A percentile compares a stretch with the other conserved stretches of the same genome.
Conservation (phyloP, 345 rosid species). For the Camelina hispida region DNA sequence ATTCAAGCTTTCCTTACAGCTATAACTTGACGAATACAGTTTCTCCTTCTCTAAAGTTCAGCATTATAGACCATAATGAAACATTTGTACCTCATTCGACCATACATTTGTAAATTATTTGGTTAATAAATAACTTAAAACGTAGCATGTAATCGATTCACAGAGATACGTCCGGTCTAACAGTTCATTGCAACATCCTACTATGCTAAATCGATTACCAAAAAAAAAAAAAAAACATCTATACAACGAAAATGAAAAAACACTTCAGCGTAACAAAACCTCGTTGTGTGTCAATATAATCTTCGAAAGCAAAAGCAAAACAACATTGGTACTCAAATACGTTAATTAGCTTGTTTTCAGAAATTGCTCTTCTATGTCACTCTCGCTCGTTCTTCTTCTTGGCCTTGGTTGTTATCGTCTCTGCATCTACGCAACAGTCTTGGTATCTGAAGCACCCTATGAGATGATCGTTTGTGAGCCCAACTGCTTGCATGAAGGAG, state of each 20-base stretch:
- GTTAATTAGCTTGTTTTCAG: slow-evolving; percentile 28
- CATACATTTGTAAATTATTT: neutral
- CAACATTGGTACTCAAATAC: slow-evolving; percentile 33
- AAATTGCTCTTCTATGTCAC: slow-evolving; percentile 13
- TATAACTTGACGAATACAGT: too few species aligned
- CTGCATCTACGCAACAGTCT: slow-evolving; percentile 62
- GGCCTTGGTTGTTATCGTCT: slow-evolving; percentile 31
- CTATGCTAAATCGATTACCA: slow-evolving; percentile 5
- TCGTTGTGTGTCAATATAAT: slow-evolving; percentile 21
- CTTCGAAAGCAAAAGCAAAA: slow-evolving; percentile 17
- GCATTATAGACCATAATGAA: neutral
- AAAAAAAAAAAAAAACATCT: neutral
- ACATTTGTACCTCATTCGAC: neutral
- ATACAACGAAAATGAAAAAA: slow-evolving; percentile 8
- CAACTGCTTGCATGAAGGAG: slow-evolving; percentile 91
- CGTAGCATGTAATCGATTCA: neutral
- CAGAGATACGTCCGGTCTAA: slow-evolving; percentile 15
- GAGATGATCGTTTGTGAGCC: slow-evolving; percentile 91
- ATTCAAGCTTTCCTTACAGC: too few species aligned
- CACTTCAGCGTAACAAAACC: slow-evolving; percentile 10
- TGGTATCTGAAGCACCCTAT: slow-evolving; percentile 83
- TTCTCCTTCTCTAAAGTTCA: neutral
- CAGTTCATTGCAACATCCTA: slow-evolving; percentile 21
- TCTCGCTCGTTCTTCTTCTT: slow-evolving; percentile 42
- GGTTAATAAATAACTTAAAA: neutral